Evolutionary conservation across 345 rosid genomes (phyloP).

Genomic region (Sapria himalayana): DNA sequence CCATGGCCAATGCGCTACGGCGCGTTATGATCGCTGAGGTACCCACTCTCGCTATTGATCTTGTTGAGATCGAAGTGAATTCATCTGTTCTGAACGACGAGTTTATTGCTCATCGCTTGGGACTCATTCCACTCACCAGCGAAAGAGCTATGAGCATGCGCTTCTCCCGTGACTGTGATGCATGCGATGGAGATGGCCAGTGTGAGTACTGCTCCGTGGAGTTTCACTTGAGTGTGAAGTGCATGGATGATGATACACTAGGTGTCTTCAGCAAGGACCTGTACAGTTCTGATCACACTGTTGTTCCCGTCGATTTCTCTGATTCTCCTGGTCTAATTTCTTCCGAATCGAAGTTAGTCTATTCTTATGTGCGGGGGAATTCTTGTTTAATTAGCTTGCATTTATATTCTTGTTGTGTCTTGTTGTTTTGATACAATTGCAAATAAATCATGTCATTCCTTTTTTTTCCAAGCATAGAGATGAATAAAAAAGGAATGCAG

Average conservation of each 20-base stretch:
- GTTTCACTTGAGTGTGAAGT: conserved; percentile 59
- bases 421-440: too few relatives aligned
- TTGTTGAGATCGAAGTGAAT: conserved; percentile 76
- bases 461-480: too few relatives aligned
- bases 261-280: conserved; percentile 81
- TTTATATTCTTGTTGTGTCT: conserved; percentile 79
- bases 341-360: conserved; percentile 36
- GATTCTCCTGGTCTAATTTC: conserved; percentile 35
- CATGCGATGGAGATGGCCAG: conserved; percentile 93
- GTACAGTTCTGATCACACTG: conserved; percentile 64
- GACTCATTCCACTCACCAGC: conserved; percentile 76
- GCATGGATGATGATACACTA: conserved; percentile 63
- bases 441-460: neutral
- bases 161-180: conserved; percentile 87
- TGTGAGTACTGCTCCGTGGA: conserved; percentile 95
- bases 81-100: conserved; percentile 86
- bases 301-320: conserved; percentile 60
- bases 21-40: conserved; percentile 96
- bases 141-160: conserved; percentile 89
- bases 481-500: too few relatives aligned
- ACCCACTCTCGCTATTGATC: conserved; percentile 89
- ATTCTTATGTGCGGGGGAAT: neutral
- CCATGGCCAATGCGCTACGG: conserved; percentile 89
- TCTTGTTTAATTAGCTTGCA: conserved; percentile 9
- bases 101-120: conserved; percentile 90